phyloP scores from a whole-genome alignment of 306 rosid genomes.

The Malus fusca region DNA sequence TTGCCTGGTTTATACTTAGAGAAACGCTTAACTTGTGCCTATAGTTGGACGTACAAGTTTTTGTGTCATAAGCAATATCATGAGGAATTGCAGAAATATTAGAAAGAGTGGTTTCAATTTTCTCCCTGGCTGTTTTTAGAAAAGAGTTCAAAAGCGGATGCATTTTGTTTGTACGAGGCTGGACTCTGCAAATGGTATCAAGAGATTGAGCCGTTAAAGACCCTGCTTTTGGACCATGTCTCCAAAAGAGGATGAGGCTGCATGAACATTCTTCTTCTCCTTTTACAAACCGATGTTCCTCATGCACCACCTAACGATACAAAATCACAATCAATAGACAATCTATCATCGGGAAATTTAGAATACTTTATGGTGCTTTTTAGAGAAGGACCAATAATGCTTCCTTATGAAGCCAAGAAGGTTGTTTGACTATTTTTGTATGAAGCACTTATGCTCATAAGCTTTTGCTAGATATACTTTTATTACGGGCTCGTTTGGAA shows the following conservation, averaged over 20 bases:
- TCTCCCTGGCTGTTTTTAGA: constrained; percentile 29
- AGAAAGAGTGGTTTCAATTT: constrained; percentile 6
- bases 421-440: too few species aligned
- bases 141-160: constrained; percentile 44
- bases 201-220: constrained; percentile 15
- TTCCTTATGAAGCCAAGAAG: too few species aligned
- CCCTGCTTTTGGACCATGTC: constrained; percentile 53
- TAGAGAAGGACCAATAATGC: background rate
- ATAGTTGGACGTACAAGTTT: constrained; percentile 3
- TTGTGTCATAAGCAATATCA: background rate
- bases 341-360: background rate
- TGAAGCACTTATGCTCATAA: too few species aligned
- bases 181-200: constrained; percentile 44
- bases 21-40: constrained; percentile 1
- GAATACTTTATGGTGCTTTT: background rate
- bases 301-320: constrained; percentile 34
- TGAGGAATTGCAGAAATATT: background rate
- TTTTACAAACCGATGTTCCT: constrained; percentile 26
- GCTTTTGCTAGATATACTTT: too few species aligned
- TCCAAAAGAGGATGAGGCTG: constrained; percentile 44
- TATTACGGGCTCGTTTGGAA: too few species aligned
- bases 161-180: constrained; percentile 11
- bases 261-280: constrained; percentile 60
- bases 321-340: background rate
- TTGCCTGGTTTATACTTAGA: constrained; percentile 28